Conservation (phyloP, 164 flowering plant genomes). For the Piper longum region DNA sequence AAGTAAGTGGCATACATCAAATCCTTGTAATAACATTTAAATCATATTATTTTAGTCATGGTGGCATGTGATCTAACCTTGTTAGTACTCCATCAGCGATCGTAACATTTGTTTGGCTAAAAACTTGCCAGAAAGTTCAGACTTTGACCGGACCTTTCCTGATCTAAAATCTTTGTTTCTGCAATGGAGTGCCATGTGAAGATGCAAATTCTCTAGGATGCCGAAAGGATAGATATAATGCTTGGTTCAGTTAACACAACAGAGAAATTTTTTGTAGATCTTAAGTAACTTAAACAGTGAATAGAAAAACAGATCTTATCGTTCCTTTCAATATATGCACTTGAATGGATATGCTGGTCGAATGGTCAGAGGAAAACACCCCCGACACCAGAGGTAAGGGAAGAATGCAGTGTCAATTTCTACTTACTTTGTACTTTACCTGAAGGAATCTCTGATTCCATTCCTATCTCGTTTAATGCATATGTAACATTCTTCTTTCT, state of each 20-base stretch:
- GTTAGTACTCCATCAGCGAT: background rate
- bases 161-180: no score
- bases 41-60: no score
- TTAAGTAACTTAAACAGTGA: background rate
- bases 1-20: no score
- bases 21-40: no score
- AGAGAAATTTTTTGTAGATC: background rate
- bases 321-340: slow-evolving; percentile 20
- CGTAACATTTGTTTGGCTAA: no score
- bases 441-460: background rate
- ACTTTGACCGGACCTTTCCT: no score
- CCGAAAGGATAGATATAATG: background rate
- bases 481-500: background rate
- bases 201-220: background rate
- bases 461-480: background rate
- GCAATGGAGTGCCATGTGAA: no score
- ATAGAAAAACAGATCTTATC: background rate
- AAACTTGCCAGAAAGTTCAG: no score
- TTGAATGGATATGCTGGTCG: slow-evolving; percentile 99
- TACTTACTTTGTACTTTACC: background rate
- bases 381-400: slow-evolving; percentile 74
- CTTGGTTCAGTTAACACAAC: background rate
- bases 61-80: no score
- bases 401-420: background rate
- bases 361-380: slow-evolving; percentile 88